A percentile compares a stretch with the other conserved stretches of the same genome.
Evolutionary conservation across 1,284 basidiomycete species (phyloP).

Genomic region (Rhodotorula sp.): DNA sequence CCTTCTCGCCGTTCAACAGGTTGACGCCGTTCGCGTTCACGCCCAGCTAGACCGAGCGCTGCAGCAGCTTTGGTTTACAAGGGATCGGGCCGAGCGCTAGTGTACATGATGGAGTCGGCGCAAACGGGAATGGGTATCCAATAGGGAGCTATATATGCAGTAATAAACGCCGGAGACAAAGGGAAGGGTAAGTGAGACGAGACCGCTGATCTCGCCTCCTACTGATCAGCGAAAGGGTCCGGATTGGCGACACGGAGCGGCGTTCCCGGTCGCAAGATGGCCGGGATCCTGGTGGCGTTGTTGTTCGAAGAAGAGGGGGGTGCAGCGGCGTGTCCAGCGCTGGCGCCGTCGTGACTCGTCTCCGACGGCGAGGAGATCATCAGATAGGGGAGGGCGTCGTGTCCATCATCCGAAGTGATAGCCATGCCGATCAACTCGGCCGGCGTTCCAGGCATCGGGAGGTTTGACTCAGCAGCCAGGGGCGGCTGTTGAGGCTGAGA

Average conservation of each 20-base stretch:
- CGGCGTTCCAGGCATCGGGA: slow-evolving; percentile 13
- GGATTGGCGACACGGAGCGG: slow-evolving; percentile 23
- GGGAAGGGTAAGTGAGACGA: too few relatives aligned
- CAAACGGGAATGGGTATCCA: too few relatives aligned
- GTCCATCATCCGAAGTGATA: slow-evolving; percentile 27
- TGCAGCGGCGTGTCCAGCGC: neutral
- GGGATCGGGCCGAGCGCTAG: too few relatives aligned
- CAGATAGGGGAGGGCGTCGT: slow-evolving; percentile 11
- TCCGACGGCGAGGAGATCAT: neutral
- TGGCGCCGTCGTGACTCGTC: neutral
- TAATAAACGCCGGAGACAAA: too few relatives aligned
- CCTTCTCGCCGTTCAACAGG: too few relatives aligned
- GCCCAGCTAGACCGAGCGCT: too few relatives aligned
- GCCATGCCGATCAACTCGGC: slow-evolving; percentile 31
- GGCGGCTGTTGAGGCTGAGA: neutral
- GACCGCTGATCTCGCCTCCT: neutral
- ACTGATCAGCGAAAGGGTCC: slow-evolving; percentile 23
- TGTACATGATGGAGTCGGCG: too few relatives aligned
- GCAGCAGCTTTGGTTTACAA: too few relatives aligned
- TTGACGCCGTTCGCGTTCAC: too few relatives aligned
- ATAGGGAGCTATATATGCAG: too few relatives aligned
- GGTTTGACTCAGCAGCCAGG: too few relatives aligned
- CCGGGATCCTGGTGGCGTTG: neutral
- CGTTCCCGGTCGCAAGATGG: slow-evolving; percentile 20
- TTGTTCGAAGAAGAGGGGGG: too few relatives aligned